Percentiles rank a stretch among this genome's conserved stretches.
These are phyloP conservation scores for Ogataea salicorniae DNA, from an alignment of 805 yeast species.

Conservation along the genomic window DNA sequence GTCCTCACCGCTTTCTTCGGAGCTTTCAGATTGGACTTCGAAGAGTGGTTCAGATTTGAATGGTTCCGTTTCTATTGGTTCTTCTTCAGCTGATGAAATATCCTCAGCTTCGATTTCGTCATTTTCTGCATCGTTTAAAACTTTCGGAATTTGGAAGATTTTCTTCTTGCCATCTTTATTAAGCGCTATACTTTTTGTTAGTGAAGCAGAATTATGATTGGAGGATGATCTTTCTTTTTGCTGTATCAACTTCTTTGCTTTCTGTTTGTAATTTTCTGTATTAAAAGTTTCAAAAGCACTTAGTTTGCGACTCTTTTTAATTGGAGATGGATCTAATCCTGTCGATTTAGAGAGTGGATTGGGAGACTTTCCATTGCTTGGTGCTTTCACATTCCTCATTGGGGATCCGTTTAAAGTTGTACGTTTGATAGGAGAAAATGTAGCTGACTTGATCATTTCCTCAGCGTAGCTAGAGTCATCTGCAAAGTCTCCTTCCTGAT, in stretches of 20 bases:
- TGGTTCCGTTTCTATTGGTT: too few relatives aligned
- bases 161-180: constrained; percentile 15
- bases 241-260: not conserved
- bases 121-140: constrained; percentile 7
- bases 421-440: constrained; percentile 25
- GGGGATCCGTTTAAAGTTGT: constrained; percentile 22
- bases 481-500: constrained; percentile 12
- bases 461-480: constrained; percentile 23
- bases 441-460: constrained; percentile 27
- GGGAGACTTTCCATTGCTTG: not conserved
- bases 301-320: constrained; percentile 10
- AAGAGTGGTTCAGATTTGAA: too few relatives aligned
- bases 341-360: not conserved
- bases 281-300: constrained; percentile 9
- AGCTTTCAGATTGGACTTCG: too few relatives aligned
- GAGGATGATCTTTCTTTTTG: constrained; percentile 1
- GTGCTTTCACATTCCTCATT: not conserved
- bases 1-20: constrained; percentile 8
- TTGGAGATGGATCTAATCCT: constrained; percentile 18
- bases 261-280: constrained; percentile 5
- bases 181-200: constrained; percentile 28
- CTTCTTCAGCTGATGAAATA: too few relatives aligned
- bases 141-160: constrained; percentile 10
- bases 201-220: constrained; percentile 10
- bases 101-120: constrained; percentile 1